Evolutionary conservation across 176 grass and related monocot species (phyloP), one percentile per base, ranked within the genome.

Genomic region (Eragrostis nindensis): DNA sequence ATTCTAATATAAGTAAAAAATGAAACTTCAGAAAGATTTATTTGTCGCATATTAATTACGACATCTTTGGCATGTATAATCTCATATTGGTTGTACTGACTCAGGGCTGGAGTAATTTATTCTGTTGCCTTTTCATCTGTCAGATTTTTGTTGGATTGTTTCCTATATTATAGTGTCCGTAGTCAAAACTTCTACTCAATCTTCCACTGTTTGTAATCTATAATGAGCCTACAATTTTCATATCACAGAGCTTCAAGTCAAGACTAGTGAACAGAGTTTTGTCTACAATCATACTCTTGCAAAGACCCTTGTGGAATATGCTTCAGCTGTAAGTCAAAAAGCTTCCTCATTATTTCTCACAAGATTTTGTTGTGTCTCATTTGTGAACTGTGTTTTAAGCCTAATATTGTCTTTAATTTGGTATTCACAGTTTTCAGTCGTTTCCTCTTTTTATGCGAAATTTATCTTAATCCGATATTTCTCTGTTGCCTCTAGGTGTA

Each of bases 251-350:
- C 29, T 91, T 62, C 80, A 19, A 68, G 61, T 88, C 13, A 66
- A 79, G 59, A 68, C 83, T 18, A 62, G 52, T 27, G 78, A 66
- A 12, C 41, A 89, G 61, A 76, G 45, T 62, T 53, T 76, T 74
- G 77, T 83, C 62, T 98, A 94, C 72, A 89, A 91, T 29, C 90
- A 88, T 66, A 95, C 90, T 46, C 75, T 98, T 56, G 95, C 95
- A 53, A 89, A 68, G 53, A 86, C 87, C 67, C 86, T 98, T 11
- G 92, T 87, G 12, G 95, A 98, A 79, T 98, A 95, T 73, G 92
- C 95, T 82, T 95, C 95, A 65, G 92, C 90, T 81, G 95, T 93
- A 91, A 86, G 88, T 87, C 39, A 84, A 30, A 71, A 56, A n/a
- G 74, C 74, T 67, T 70, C 68, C 41, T 61, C 16, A 24, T 71